Percentiles rank a stretch among this genome's conserved stretches.
phyloP scores from a whole-genome alignment of 2,329 filamentous ascomycete genomes.

The Trichophyton verrucosum region DNA sequence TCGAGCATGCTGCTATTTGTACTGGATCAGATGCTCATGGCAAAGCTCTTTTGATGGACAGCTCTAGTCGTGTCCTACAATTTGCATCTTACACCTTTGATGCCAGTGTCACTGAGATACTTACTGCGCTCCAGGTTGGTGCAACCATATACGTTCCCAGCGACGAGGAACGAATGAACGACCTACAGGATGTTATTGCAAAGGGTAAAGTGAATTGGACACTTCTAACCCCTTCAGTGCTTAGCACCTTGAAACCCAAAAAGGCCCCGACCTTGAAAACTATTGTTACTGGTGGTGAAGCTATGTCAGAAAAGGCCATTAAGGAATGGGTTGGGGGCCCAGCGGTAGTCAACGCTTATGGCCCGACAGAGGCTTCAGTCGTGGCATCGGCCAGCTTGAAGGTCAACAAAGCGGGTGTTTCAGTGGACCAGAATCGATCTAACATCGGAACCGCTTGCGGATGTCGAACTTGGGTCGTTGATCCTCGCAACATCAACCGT shows the following conservation, averaged over 20 bases:
- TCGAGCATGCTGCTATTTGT: slow-evolving; percentile 48
- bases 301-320: slow-evolving; percentile 31
- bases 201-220: slow-evolving; percentile 42
- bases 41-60: slow-evolving; percentile 38
- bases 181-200: slow-evolving; percentile 40
- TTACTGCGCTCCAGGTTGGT: slow-evolving; percentile 44
- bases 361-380: slow-evolving; percentile 31
- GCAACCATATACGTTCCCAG: slow-evolving; percentile 49
- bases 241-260: slow-evolving; percentile 34
- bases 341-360: slow-evolving; percentile 36
- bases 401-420: slow-evolving; percentile 19
- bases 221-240: slow-evolving; percentile 49
- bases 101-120: slow-evolving; percentile 42
- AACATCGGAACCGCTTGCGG: slow-evolving; percentile 27
- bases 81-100: slow-evolving; percentile 47
- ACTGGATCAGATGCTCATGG: slow-evolving; percentile 43
- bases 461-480: slow-evolving; percentile 29
- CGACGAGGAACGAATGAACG: slow-evolving; percentile 37
- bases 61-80: slow-evolving; percentile 46
- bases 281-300: slow-evolving; percentile 36
- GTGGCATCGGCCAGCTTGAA: slow-evolving; percentile 19
- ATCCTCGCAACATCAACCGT: slow-evolving; percentile 25
- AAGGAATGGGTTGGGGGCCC: slow-evolving; percentile 32
- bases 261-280: slow-evolving; percentile 34
- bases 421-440: slow-evolving; percentile 18